Conservation (phyloP, 2,329 filamentous ascomycete genomes). For the Alternaria dauci region DNA sequence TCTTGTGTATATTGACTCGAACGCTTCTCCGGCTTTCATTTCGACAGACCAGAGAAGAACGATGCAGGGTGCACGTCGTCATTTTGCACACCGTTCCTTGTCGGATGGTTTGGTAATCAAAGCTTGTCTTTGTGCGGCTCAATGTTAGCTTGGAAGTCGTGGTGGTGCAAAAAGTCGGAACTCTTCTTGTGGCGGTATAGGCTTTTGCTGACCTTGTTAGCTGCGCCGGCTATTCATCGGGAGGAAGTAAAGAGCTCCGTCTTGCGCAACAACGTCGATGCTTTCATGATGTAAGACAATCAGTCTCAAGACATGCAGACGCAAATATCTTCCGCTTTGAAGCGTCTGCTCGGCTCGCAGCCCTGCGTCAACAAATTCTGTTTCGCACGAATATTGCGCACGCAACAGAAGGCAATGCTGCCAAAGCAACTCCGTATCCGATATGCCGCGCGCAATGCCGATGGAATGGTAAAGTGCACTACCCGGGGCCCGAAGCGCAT, state of each 20-base stretch:
- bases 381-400: slow-evolving; percentile 64
- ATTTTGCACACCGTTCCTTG: slow-evolving; percentile 51
- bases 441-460: slow-evolving; percentile 63
- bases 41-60: slow-evolving; percentile 41
- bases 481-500: slow-evolving; percentile 24
- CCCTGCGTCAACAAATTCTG: slow-evolving; percentile 62
- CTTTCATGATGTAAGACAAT: not conserved
- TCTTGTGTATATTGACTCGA: slow-evolving; percentile 15
- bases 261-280: not conserved
- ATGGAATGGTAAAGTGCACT: slow-evolving; percentile 47
- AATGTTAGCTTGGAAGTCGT: slow-evolving; percentile 61
- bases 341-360: slow-evolving; percentile 41
- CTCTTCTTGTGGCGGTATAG: slow-evolving; percentile 48
- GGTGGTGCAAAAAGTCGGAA: slow-evolving; percentile 61
- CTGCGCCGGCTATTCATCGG: slow-evolving; percentile 49
- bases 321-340: not conserved
- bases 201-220: slow-evolving; percentile 51
- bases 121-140: slow-evolving; percentile 44
- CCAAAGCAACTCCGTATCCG: slow-evolving; percentile 62
- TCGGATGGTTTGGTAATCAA: slow-evolving; percentile 50
- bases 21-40: slow-evolving; percentile 49
- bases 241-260: slow-evolving; percentile 51
- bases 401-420: slow-evolving; percentile 60
- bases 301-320: not conserved
- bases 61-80: slow-evolving; percentile 52